Conservation (phyloP, 352 stramenopile species). For the Globisporangium middletonii region DNA sequence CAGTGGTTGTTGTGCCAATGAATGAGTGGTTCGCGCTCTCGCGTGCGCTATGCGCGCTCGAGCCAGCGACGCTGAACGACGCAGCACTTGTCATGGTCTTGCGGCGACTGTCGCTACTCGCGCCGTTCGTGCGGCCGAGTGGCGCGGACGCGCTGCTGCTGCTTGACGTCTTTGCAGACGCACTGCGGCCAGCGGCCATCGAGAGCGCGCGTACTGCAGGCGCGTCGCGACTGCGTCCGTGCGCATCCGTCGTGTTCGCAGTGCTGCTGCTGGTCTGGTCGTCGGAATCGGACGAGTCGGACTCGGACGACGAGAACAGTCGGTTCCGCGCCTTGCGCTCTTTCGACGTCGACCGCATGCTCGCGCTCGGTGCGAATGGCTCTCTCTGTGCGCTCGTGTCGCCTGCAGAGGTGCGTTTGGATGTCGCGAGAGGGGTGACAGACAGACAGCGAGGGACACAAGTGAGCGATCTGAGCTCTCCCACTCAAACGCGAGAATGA, state of each 20-base stretch:
- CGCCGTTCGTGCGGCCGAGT: slow-evolving; percentile 4
- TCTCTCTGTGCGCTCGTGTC: slow-evolving; percentile 3
- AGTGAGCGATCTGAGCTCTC: too few relatives aligned
- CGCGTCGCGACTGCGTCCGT: not conserved
- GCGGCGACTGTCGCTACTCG: slow-evolving; percentile 4
- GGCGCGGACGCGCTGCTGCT: slow-evolving; percentile 4
- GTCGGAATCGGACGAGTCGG: slow-evolving; percentile 13
- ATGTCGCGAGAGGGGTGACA: not conserved
- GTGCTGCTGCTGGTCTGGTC: not conserved
- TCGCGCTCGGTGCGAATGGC: not conserved
- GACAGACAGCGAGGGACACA: not conserved
- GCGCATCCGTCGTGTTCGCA: too few relatives aligned
- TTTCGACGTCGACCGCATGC: slow-evolving; percentile 6
- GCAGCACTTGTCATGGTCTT: slow-evolving; percentile 8
- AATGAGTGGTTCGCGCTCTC: slow-evolving; percentile 12
- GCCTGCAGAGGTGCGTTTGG: not conserved
- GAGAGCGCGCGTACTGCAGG: slow-evolving; percentile 8
- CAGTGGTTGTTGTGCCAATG: slow-evolving; percentile 1
- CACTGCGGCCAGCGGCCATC: slow-evolving; percentile 4
- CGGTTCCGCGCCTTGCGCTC: slow-evolving; percentile 15
- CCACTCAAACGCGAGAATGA: too few relatives aligned
- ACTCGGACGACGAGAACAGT: slow-evolving; percentile 20
- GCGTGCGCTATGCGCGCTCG: not conserved
- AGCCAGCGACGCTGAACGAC: slow-evolving; percentile 11
- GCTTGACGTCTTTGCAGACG: slow-evolving; percentile 10